Evolutionary conservation across 352 stramenopile genomes (phyloP), one percentile per base, ranked within the genome.

Genomic region (Aphanomyces stellatus): DNA sequence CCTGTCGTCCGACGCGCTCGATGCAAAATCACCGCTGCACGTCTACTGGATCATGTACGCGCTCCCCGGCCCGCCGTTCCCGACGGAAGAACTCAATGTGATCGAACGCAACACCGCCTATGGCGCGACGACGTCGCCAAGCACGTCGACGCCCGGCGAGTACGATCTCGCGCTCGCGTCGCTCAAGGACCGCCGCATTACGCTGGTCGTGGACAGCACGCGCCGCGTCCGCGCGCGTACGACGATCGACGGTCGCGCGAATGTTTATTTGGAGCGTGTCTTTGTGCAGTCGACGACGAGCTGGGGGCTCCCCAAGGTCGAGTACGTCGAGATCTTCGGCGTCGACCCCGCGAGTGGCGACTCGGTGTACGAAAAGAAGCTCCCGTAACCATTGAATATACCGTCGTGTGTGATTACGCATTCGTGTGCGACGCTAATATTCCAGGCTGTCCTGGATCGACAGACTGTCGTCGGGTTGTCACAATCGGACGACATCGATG

Each of bases 41-140:
- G 81, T 91, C 24, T 93, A 78, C 65, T 93, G 85, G 85, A 86
- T 91, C 73, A 93, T 93, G 85, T 93, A 88, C 70, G 84, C 90
- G 66, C 90, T 91, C 71, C 71, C 72, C 22, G 82, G 81, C 40
- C 71, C 74, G 27, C 55, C 55, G 10, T 43, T 46, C 30, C 84
- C 84, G 41, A 76, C 76, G 17, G 85, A 93, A 62, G 85, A 91
- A 28, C 77, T 93, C 42, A 93, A 87, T 65, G 88, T 91, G 80
- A 87, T 93, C 57, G 85, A 93, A 71, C 80, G 85, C 55, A 93
- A 88, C 68, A 90, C 76, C 15, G 85, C 85, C 24, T 93, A 93
- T 62, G 85, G 85, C 63, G 80, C 80, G 7, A 80, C 75, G 6
- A 78, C 71, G 56, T 37, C 46, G 22, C 24, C 60, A 27, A 15